Evolutionary conservation across 2,329 filamentous ascomycete genomes (phyloP).

Genomic region (Pseudocercospora fuligena): DNA sequence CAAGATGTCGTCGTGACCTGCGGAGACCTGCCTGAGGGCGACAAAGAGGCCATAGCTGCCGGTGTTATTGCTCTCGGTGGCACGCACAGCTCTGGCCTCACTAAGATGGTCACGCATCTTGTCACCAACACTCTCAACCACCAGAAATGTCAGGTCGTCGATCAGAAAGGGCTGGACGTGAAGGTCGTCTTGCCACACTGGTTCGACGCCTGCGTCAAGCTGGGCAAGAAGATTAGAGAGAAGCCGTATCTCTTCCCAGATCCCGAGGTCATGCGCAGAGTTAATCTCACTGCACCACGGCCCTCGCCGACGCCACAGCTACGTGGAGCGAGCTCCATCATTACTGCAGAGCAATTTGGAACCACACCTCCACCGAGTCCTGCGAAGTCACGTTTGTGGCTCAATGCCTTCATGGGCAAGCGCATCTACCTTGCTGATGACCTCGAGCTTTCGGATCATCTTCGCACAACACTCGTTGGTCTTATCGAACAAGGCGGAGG

Average conservation of each 20-base stretch:
- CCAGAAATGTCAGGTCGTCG: constrained; percentile 68
- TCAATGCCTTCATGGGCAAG: constrained; percentile 77
- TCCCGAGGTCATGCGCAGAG: constrained; percentile 72
- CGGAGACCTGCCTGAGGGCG: constrained; percentile 79
- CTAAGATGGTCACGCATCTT: constrained; percentile 81
- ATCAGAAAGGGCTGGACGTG: constrained; percentile 68
- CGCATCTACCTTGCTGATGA: constrained; percentile 78
- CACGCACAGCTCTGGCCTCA: constrained; percentile 72
- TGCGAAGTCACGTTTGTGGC: constrained; percentile 54
- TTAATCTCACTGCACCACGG: constrained; percentile 26
- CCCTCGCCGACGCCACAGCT: constrained; percentile 54
- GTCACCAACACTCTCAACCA: constrained; percentile 80
- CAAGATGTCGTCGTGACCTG: constrained; percentile 82
- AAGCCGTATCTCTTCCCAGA: constrained; percentile 83
- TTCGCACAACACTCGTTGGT: constrained; percentile 69
- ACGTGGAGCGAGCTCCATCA: constrained; percentile 66
- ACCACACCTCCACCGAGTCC: constrained; percentile 47
- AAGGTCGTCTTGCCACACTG: constrained; percentile 94
- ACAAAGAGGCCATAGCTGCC: constrained; percentile 90
- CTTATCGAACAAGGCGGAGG: constrained; percentile 77
- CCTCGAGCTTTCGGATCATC: constrained; percentile 69
- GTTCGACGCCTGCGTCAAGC: constrained; percentile 95
- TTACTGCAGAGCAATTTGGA: constrained; percentile 45
- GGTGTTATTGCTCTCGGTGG: constrained; percentile 90
- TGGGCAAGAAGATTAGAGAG: constrained; percentile 90